phyloP scores from a whole-genome alignment of 2,329 filamentous ascomycete genomes.

The Chrysosporium keratinophilum region DNA sequence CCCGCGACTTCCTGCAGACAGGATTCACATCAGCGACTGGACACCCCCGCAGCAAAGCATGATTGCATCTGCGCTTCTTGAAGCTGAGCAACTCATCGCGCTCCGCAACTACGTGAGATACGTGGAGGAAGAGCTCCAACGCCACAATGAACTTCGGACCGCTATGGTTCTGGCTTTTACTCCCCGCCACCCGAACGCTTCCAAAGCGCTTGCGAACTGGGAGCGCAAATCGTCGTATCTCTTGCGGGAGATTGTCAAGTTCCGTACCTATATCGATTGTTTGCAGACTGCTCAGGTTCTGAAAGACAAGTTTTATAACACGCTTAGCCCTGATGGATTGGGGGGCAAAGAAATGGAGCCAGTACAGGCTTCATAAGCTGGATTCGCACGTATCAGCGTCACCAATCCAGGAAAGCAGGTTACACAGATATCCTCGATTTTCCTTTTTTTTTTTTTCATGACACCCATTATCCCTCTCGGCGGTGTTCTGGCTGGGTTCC shows the following conservation, averaged over 20 bases:
- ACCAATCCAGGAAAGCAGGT: not conserved
- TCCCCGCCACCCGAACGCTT: slow-evolving; percentile 66
- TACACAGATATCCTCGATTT: not conserved
- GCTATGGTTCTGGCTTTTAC: slow-evolving; percentile 86
- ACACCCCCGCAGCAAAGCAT: slow-evolving; percentile 79
- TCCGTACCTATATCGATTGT: slow-evolving; percentile 85
- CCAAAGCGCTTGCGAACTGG: slow-evolving; percentile 90
- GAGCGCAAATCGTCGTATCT: slow-evolving; percentile 90
- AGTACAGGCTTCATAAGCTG: not conserved
- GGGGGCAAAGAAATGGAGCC: not conserved
- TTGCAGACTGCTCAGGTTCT: slow-evolving; percentile 59
- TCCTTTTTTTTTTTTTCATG: not conserved
- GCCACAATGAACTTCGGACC: slow-evolving; percentile 77
- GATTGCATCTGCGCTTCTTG: slow-evolving; percentile 66
- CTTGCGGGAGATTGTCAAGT: slow-evolving; percentile 90
- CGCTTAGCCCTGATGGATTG: slow-evolving; percentile 18
- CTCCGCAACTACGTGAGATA: slow-evolving; percentile 70
- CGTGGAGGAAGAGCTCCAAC: slow-evolving; percentile 73
- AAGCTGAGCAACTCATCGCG: slow-evolving; percentile 68
- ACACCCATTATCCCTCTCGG: not conserved
- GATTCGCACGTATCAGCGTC: not conserved
- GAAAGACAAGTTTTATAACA: slow-evolving; percentile 59
- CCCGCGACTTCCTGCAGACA: slow-evolving; percentile 70
- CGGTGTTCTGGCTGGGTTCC: not conserved
- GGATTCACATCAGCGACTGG: slow-evolving; percentile 78